Evolutionary conservation across 1,284 basidiomycete genomes (phyloP).

Genomic region (Pseudozyma hubeiensis): DNA sequence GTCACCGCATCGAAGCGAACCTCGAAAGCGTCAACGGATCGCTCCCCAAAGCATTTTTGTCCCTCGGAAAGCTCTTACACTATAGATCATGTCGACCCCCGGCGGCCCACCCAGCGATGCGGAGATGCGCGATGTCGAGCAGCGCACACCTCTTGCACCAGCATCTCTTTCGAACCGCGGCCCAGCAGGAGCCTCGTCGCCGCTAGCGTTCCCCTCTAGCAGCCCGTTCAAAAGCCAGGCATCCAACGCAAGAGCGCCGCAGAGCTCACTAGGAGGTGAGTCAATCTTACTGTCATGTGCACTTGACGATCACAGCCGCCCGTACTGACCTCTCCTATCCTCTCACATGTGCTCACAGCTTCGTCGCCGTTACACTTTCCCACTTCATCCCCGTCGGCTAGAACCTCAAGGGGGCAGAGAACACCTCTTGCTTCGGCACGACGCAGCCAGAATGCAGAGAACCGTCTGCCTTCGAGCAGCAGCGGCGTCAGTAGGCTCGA

Average conservation of each 20-base stretch:
- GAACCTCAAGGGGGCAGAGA: constrained; percentile 47
- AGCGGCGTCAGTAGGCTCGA: constrained; percentile 43
- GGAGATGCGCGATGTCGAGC: constrained; percentile 48
- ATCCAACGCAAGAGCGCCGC: constrained; percentile 22
- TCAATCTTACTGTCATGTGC: neutral
- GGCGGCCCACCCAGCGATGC: constrained; percentile 43
- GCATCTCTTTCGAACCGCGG: constrained; percentile 36
- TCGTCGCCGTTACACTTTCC: constrained; percentile 64
- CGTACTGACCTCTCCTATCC: neutral
- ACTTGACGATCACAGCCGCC: neutral
- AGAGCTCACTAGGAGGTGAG: constrained; percentile 47
- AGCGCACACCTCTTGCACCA: constrained; percentile 46
- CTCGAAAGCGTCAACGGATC: neutral
- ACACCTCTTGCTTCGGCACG: constrained; percentile 35
- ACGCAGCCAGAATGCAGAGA: constrained; percentile 39
- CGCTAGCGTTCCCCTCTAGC: constrained; percentile 61
- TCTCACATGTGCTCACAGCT: constrained; percentile 11
- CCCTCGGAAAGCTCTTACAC: neutral
- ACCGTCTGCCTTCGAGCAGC: constrained; percentile 50
- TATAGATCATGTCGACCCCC: constrained; percentile 42
- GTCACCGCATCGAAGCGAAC: neutral
- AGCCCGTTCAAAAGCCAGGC: constrained; percentile 58
- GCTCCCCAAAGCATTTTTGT: neutral
- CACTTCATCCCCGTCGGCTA: constrained; percentile 59
- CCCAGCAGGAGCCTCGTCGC: constrained; percentile 49